A percentile compares a stretch with the other conserved stretches of the same genome.
Evolutionary conservation across 2,329 filamentous ascomycete species (phyloP).

Genomic region (Xylaria digitata): DNA sequence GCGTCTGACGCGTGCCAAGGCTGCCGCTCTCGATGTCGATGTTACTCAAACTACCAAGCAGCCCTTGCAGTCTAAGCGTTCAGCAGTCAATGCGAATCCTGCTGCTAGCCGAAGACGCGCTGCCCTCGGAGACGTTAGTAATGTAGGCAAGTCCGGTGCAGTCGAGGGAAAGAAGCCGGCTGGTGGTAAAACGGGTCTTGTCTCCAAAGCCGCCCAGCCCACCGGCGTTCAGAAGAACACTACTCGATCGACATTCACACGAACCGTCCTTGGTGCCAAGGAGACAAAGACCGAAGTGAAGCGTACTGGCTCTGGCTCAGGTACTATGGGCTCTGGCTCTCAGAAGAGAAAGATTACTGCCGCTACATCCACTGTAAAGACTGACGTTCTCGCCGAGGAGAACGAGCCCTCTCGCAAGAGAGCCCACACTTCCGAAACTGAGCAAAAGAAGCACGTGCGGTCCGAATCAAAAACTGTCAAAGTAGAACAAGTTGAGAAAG

Average conservation of each 20-base stretch:
- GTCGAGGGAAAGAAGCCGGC: slow-evolving; percentile 80
- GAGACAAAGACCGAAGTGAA: slow-evolving; percentile 76
- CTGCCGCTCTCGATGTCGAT: slow-evolving; percentile 76
- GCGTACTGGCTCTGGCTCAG: slow-evolving; percentile 77
- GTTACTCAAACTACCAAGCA: slow-evolving; percentile 70
- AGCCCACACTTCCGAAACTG: slow-evolving; percentile 63
- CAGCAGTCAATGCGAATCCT: slow-evolving; percentile 61
- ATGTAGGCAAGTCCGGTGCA: slow-evolving; percentile 82
- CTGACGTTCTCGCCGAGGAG: slow-evolving; percentile 69
- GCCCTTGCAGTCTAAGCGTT: slow-evolving; percentile 77
- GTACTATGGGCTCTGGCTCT: slow-evolving; percentile 67
- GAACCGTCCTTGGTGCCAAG: slow-evolving; percentile 73
- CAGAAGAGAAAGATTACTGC: slow-evolving; percentile 75
- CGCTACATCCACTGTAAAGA: slow-evolving; percentile 67
- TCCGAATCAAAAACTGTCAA: slow-evolving; percentile 47
- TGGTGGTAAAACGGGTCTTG: slow-evolving; percentile 70
- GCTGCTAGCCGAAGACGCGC: slow-evolving; percentile 76
- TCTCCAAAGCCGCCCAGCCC: slow-evolving; percentile 83
- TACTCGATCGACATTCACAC: slow-evolving; percentile 67
- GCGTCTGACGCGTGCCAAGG: slow-evolving; percentile 93
- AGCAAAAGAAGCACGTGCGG: slow-evolving; percentile 59
- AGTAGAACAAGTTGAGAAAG: slow-evolving; percentile 49
- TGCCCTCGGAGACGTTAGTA: slow-evolving; percentile 94
- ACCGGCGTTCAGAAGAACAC: slow-evolving; percentile 81
- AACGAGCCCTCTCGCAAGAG: slow-evolving; percentile 78